Base-by-base conservation (phyloP, 306 rosid genomes). In the Vicia sativa region DNA sequence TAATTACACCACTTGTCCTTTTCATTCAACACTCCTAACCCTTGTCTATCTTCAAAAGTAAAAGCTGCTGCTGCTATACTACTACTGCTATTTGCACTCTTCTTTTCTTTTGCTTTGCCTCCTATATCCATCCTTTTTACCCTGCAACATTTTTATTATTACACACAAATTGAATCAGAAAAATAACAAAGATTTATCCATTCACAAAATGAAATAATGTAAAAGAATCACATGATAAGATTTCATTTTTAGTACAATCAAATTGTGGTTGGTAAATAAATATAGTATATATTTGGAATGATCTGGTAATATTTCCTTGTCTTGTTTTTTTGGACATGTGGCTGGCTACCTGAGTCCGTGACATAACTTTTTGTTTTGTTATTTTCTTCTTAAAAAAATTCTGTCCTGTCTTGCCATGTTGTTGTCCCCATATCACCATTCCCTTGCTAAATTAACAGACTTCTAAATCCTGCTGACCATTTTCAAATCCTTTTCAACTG, bases 11-110 rank as follows among this genome's bases (percentile, higher is more conserved):
- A 43, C 77, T 80, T 50, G 84, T 83, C 88, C 46, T 83, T 78
- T 85, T 77, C 76, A 55, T 65, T 71, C 85, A 70, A 70, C 78
- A 54, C 77, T 74, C 74, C 85, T 63, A 25, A 42, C 68, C 76
- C 79, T 76, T 77, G 67, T 59, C 96, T 61, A 55, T 78, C 83
- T 79, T 69, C 25, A 69, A 80, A 84, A 76, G 78, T 81, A 79
- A 86, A 83, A 34, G 38, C 38, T 34, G 82, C 80, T 84, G 78
- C 82, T 75, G 75, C 70, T 29, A 52, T 38, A 38, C 57, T 38
- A 54, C 71, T 57, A 46, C 73, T 61, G 52, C 76, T 26, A 29
- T 57, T 37, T 50, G 18, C 63, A 45, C 42, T 42, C 65, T 52
- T 74, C 49, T 57, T 69, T 34, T 49, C 39, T 71, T 44, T 66